Evolutionary conservation across 1,284 basidiomycete species (phyloP), one percentile per base, ranked within the genome.

Genomic region (Heterobasidion irregulare): DNA sequence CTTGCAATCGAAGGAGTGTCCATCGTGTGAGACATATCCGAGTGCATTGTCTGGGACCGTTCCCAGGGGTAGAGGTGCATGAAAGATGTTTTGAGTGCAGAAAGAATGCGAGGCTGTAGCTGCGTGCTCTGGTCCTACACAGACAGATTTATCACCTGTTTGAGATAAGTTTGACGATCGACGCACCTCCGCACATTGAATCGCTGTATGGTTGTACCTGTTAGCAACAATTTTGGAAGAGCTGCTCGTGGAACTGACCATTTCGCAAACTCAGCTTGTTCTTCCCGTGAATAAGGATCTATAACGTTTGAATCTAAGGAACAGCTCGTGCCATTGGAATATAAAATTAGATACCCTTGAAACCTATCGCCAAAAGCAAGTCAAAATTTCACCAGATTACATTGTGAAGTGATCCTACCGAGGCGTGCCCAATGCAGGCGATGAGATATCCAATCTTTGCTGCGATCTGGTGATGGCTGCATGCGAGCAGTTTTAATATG

Each of bases 231-330:
- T 26, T 26, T 47, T 44, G 19, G 6, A 19, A 12, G 12, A 41
- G 7, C 41, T 32, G 35, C 9, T 34, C 13, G 2, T 44, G 9
- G 4, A 7, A 66, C 74, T n/a, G 56, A 81, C 80, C 82, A 83
- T 64, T 79, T 80, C 0, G 70, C 67, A 60, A 83, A 84, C 36
- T 75, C 75, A 0, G 67, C 44, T 59, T 77, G 76, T 53, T 83
- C 78, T 36, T 80, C 78, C 34, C 68, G 71, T 5, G 81, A 76
- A 51, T 84, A 84, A 0, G 82, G 83, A 63, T 84, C 82, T 75
- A 61, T 51, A 5, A 26, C 26, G 26, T 26, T 26, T 26, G 26
- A 26, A 26, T 26, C 26, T 26, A 26, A 26, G 26, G 5, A 26
- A 26, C 2, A 5, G 4, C 26, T 26, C 3, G 6, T 26, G 26